Evolutionary conservation across 176 grass and related monocot species (phyloP), one percentile per base, ranked within the genome.

Genomic region (maize (Zea mays)): DNA sequence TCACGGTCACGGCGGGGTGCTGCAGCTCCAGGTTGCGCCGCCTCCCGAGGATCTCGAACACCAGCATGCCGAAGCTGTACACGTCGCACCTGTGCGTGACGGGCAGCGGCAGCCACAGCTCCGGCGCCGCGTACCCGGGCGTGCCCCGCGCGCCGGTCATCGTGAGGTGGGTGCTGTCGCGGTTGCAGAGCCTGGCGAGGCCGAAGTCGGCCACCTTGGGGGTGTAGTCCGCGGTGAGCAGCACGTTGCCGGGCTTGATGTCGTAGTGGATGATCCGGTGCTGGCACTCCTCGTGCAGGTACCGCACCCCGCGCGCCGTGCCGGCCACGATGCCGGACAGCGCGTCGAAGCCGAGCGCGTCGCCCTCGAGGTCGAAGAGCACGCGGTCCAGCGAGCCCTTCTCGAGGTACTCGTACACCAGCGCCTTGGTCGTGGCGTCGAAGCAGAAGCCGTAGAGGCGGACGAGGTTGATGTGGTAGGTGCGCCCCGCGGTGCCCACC

Each of bases 371-470:
- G 27, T 48, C 5, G 45, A 91, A 95, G 11, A 95, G 85, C 57
- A 85, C 66, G 20, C 73, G 44, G 39, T 89, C 84, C 0, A 96
- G 69, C 46, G 89, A 96, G 34, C 83, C 81, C 8, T 91, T 85
- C 66, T 89, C 78, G 73, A 89, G 75, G 77, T 83, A 83, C 84
- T 96, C 92, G 50, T 91, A 96, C 7, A 91, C 86, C 15, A 96
- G 86, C 44, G 92, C 89, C 80, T 87, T 92, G 8, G 73, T 42
- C 0, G 19, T 14, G 0, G 65, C 49, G 43, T 89, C 89, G n/a
- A 92, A 92, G 80, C 92, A 96, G 81, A 96, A 92, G 10, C 92
- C 84, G 10, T 95, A 87, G 46, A 95, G 92, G 40, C 86, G 77
- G 33, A 94, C 84, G 37, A 94, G 86, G 71, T 94, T 87, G 46